These are phyloP conservation scores for Macrophomina tecta DNA, from an alignment of 2,329 filamentous ascomycete genomes.

Conservation along the genomic window DNA sequence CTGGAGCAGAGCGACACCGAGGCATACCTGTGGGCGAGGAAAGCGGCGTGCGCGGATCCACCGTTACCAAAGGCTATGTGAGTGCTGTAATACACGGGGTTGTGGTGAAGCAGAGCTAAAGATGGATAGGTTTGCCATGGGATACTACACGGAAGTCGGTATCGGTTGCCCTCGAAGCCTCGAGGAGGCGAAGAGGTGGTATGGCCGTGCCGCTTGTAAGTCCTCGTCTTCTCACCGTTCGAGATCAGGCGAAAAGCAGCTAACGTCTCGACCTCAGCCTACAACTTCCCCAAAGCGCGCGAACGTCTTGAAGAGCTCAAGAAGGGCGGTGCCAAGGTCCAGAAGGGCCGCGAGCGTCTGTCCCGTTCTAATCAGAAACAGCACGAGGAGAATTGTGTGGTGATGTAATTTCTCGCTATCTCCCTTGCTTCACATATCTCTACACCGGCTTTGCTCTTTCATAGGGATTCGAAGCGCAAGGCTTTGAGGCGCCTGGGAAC, in stretches of 20 bases:
- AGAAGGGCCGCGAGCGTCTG: conserved; percentile 78
- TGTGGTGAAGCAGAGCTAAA: background rate
- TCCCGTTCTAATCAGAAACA: conserved; percentile 82
- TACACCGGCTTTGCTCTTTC: background rate
- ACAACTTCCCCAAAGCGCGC: conserved; percentile 92
- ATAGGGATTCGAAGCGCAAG: background rate
- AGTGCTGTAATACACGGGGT: background rate
- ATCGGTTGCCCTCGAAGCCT: conserved; percentile 86
- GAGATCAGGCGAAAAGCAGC: background rate
- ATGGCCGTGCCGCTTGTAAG: conserved; percentile 95
- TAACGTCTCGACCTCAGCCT: conserved; percentile 62
- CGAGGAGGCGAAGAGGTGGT: conserved; percentile 97
- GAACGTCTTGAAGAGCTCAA: conserved; percentile 93
- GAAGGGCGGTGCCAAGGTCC: conserved; percentile 72
- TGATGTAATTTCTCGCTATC: conserved; percentile 69
- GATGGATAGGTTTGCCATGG: conserved; percentile 76
- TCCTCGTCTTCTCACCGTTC: conserved; percentile 36
- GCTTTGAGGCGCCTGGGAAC: background rate
- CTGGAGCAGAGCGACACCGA: conserved; percentile 92
- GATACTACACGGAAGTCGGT: conserved; percentile 94
- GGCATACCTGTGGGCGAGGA: conserved; percentile 95
- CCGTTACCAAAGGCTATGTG: conserved; percentile 81
- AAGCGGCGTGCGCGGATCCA: conserved; percentile 81
- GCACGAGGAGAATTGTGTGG: conserved; percentile 84
- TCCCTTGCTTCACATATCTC: background rate